These are phyloP conservation scores for Fusarium subglutinans DNA, from an alignment of 2,329 filamentous ascomycete species.

Conservation along the genomic window DNA sequence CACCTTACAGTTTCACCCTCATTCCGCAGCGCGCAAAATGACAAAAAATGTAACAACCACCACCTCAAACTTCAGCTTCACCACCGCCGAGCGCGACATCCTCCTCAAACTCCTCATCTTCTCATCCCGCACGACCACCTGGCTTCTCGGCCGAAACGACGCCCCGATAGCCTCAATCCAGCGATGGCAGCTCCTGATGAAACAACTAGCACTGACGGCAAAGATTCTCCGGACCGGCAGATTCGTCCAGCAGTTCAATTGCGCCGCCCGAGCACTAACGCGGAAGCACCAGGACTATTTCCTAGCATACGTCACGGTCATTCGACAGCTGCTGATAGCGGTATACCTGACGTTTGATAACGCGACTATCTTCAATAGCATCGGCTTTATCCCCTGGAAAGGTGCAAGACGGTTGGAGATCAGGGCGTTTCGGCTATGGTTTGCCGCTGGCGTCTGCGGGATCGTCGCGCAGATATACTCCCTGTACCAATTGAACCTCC, in stretches of 20 bases:
- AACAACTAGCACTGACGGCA: slow-evolving; percentile 4
- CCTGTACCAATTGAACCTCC: slow-evolving; percentile 2
- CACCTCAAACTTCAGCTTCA: not conserved
- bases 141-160: slow-evolving; percentile 2
- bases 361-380: slow-evolving; percentile 18
- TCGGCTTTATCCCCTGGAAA: slow-evolving; percentile 21
- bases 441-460: not conserved
- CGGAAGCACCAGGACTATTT: slow-evolving; percentile 9
- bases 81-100: not conserved
- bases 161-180: not conserved
- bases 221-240: slow-evolving; percentile 7
- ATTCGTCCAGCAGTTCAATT: not conserved
- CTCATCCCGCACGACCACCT: not conserved
- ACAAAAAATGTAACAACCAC: not conserved
- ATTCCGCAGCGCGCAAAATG: not conserved
- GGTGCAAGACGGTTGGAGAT: slow-evolving; percentile 4
- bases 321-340: slow-evolving; percentile 13
- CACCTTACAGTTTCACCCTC: not conserved
- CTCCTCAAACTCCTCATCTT: slow-evolving; percentile 11
- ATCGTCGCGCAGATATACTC: slow-evolving; percentile 10
- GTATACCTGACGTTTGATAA: slow-evolving; percentile 16
- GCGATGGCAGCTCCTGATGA: slow-evolving; percentile 2
- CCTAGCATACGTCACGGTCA: not conserved
- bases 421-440: slow-evolving; percentile 16
- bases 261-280: not conserved